A percentile compares a stretch with the other conserved stretches of the same genome.
These are phyloP conservation scores for Astragalus membranaceus DNA, from an alignment of 306 rosid genomes.

Conservation along the genomic window DNA sequence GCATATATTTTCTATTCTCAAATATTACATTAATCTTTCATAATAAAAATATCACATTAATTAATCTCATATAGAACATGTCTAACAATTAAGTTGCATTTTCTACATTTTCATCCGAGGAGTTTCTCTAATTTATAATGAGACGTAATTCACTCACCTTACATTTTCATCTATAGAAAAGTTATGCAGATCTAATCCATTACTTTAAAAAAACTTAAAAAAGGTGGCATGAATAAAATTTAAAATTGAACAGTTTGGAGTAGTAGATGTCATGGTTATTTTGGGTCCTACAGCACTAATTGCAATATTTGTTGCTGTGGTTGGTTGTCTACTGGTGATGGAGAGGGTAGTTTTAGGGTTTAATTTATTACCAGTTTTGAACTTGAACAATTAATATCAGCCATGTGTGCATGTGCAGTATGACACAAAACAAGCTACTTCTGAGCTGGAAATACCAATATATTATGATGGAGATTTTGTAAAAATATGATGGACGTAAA, in stretches of 20 bases:
- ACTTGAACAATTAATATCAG: not conserved
- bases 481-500: too few relatives aligned
- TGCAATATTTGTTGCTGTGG: not conserved
- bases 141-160: too few relatives aligned
- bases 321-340: not conserved
- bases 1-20: not conserved
- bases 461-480: not conserved
- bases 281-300: not conserved
- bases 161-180: too few relatives aligned
- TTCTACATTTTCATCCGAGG: too few relatives aligned
- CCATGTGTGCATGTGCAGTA: constrained; percentile 3
- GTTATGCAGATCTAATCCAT: too few relatives aligned
- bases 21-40: too few relatives aligned
- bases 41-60: too few relatives aligned
- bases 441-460: not conserved
- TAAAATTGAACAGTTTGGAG: not conserved
- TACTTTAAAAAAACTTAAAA: not conserved
- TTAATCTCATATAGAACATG: too few relatives aligned
- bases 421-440: not conserved
- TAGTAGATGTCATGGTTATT: not conserved
- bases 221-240: not conserved
- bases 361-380: not conserved
- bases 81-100: too few relatives aligned
- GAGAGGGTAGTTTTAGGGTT: not conserved
- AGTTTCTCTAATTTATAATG: too few relatives aligned